Base-by-base conservation (phyloP, 176 grass and related monocot species). In the Saccharum spontaneum region DNA sequence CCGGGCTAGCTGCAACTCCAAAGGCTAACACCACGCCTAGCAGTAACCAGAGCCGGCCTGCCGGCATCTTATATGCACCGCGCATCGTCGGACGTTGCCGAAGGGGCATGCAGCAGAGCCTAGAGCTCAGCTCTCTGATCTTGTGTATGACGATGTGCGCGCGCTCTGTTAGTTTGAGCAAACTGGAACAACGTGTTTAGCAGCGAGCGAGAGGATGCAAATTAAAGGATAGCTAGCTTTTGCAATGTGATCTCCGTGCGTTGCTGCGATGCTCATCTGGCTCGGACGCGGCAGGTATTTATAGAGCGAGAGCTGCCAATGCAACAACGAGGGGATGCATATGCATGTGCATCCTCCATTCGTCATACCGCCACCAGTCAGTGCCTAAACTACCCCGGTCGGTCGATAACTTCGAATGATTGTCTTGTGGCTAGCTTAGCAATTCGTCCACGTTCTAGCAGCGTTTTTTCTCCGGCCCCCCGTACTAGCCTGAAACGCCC, bases 21-120 rank as follows among this genome's bases (percentile, higher is more conserved):
- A 89, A 52, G n/a, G 40, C 22, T 26, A 82, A 26, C 13, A 60
- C 64, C 33, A 82, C 64, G 4, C 83, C 83, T 54, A 77, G 36
- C n/a, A 90, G 54, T 10, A 77, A 41, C 83, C 83, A 86, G 52
- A 86, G 43, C 79, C 23, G 57, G 22, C 57, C 22, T 1, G 67
- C 38, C 18, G 33, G 54, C 18, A 36, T 50, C 78, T 77, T 89
- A 18, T 16, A 13, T 11, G 6, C 67, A 14, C 69, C 40, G 24
- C 40, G 71, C 87, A 85, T 89, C 54, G 62, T 44, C 62, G 77
- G 70, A 30, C 24, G 71, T 13, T 13, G 49, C 3, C n/a, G 3
- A 63, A 63, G 12, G 13, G 28, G 11, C 70, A 16, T 24, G 59
- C 10, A 65, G n/a, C 57, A 23, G 57, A 50, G 43, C 11, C 7